Conservation (phyloP, 345 rosid species). For the Eucalyptus coolabah region DNA sequence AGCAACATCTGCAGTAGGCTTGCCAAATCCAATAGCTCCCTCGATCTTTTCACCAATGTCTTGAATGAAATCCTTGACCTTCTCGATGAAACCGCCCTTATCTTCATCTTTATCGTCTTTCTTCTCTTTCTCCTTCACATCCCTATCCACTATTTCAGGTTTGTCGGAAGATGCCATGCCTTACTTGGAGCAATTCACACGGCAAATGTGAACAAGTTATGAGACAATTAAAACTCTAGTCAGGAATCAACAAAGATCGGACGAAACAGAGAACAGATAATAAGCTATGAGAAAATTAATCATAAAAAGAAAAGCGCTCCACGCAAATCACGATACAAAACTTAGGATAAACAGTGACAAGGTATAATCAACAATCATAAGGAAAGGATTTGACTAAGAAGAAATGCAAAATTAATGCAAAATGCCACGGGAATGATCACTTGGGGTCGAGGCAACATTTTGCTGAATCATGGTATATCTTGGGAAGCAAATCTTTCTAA, state of each 20-base stretch:
- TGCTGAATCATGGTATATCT: background rate
- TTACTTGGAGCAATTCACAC: background rate
- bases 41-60: constrained; percentile 92
- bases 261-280: background rate
- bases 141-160: constrained; percentile 47
- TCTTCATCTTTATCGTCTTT: constrained; percentile 48
- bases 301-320: background rate
- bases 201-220: background rate
- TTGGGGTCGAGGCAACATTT: background rate
- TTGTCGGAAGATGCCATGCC: constrained; percentile 73
- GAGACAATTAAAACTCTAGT: background rate
- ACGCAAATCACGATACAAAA: background rate
- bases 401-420: background rate
- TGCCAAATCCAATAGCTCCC: constrained; percentile 84
- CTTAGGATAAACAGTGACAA: background rate
- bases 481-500: background rate
- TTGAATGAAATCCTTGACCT: constrained; percentile 89
- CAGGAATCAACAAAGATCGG: background rate
- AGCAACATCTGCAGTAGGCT: constrained; percentile 89
- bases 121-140: constrained; percentile 26
- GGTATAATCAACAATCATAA: background rate
- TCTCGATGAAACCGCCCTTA: constrained; percentile 75
- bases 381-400: background rate
- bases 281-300: background rate
- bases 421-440: background rate